Conservation (phyloP, 495 filamentous ascomycete species). For the Neurospora terricola region DNA sequence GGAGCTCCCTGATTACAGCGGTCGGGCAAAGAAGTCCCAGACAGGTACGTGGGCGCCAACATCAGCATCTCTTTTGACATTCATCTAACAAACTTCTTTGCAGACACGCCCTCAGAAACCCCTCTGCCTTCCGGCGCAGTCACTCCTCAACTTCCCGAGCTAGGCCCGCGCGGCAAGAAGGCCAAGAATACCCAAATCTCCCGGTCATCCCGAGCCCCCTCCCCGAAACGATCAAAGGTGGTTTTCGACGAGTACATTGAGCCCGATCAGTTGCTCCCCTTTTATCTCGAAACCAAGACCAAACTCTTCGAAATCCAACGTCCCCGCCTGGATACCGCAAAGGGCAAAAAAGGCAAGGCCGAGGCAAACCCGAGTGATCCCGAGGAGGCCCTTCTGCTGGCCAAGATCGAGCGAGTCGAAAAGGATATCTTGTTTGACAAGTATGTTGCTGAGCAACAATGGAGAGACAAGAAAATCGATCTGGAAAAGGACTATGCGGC, state of each 20-base stretch:
- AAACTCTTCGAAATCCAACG: constrained; percentile 64
- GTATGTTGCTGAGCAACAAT: constrained; percentile 61
- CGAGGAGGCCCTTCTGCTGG: constrained; percentile 51
- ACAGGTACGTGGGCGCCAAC: constrained; percentile 13
- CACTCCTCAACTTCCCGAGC: constrained; percentile 33
- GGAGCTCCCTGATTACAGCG: constrained; percentile 64
- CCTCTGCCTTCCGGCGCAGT: constrained; percentile 37
- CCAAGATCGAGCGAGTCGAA: constrained; percentile 66
- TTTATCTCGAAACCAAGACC: constrained; percentile 61
- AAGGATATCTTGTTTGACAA: constrained; percentile 81
- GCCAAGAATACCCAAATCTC: constrained; percentile 20
- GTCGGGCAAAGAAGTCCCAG: constrained; percentile 28
- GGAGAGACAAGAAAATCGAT: constrained; percentile 56
- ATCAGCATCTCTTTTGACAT: background rate
- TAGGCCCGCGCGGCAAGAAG: constrained; percentile 21
- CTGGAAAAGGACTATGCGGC: constrained; percentile 48
- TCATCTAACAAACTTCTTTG: background rate
- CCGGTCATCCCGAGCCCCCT: constrained; percentile 9
- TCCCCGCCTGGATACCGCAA: constrained; percentile 40
- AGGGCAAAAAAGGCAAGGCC: constrained; percentile 29
- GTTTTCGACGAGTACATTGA: constrained; percentile 49
- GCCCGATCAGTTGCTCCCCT: constrained; percentile 65
- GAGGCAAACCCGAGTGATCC: constrained; percentile 24
- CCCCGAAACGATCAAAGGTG: constrained; percentile 25
- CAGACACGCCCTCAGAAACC: constrained; percentile 36